Conservation (phyloP, 2,329 filamentous ascomycete species). For the Calonectria hongkongensis region DNA sequence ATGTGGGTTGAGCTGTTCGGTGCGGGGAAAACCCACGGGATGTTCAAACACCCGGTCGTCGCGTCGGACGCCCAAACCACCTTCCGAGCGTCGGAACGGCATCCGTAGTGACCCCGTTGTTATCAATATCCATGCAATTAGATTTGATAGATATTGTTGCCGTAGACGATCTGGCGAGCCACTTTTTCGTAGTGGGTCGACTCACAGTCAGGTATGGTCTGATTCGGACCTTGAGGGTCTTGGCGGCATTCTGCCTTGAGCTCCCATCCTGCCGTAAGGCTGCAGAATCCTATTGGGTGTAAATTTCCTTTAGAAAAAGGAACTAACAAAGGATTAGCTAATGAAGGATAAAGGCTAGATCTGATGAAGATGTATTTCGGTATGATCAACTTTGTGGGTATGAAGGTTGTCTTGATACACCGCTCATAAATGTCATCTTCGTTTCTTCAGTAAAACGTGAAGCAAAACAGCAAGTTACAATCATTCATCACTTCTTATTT, state of each 20-base stretch:
- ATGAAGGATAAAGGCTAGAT: neutral
- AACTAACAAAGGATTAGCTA: neutral
- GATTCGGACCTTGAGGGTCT: neutral
- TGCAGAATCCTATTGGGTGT: neutral
- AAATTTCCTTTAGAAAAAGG: neutral
- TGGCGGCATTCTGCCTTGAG: neutral
- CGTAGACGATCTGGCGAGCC: neutral
- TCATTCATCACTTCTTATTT: neutral
- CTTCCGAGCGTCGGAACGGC: conserved; percentile 8
- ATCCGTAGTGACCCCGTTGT: no score
- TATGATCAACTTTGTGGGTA: neutral
- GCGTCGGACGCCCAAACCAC: neutral
- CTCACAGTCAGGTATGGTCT: neutral
- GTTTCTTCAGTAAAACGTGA: neutral
- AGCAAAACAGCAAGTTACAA: neutral
- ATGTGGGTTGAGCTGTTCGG: neutral
- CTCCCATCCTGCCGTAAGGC: neutral
- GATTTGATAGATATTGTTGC: neutral
- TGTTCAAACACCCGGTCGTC: neutral
- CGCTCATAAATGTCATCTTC: conserved; percentile 9
- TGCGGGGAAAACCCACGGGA: conserved; percentile 7
- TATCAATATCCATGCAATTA: neutral
- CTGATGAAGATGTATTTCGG: neutral
- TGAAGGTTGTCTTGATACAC: neutral
- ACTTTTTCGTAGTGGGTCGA: neutral